These are phyloP conservation scores for Xerocomellus amylosporus DNA, from an alignment of 768 basidiomycete genomes.

Conservation along the genomic window DNA sequence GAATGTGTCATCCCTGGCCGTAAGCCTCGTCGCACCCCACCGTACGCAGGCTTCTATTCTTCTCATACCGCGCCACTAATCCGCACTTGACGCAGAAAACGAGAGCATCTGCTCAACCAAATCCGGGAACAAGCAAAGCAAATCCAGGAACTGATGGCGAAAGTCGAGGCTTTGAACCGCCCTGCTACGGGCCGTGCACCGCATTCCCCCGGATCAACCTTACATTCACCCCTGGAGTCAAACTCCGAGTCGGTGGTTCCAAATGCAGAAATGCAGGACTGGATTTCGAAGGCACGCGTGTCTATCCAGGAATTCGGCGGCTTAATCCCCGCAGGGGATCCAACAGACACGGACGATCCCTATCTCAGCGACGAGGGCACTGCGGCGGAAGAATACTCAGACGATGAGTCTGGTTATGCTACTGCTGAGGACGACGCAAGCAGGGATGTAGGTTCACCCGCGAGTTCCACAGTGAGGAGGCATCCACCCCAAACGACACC, in stretches of 20 bases:
- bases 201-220: conserved; percentile 31
- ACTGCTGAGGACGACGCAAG: conserved; percentile 23
- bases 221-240: conserved; percentile 30
- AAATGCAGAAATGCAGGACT: conserved; percentile 64
- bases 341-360: conserved; percentile 45
- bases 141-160: conserved; percentile 68
- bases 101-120: conserved; percentile 73
- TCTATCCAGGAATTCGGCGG: conserved; percentile 66
- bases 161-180: conserved; percentile 52
- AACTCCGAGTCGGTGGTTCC: conserved; percentile 31
- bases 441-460: conserved; percentile 30
- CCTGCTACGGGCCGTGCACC: conserved; percentile 31
- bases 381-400: conserved; percentile 31
- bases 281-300: conserved; percentile 73
- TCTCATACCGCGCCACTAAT: background rate
- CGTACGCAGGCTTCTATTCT: conserved; percentile 46
- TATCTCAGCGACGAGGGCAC: conserved; percentile 39
- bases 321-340: conserved; percentile 61
- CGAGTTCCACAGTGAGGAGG: conserved; percentile 38
- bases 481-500: conserved; percentile 37
- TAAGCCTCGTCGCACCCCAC: conserved; percentile 75
- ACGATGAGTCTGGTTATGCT: conserved; percentile 35
- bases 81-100: conserved; percentile 50
- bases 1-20: conserved; percentile 82
- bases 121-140: conserved; percentile 72